Evolutionary conservation across 768 basidiomycete species (phyloP).

Genomic region (Russula dissimulans): DNA sequence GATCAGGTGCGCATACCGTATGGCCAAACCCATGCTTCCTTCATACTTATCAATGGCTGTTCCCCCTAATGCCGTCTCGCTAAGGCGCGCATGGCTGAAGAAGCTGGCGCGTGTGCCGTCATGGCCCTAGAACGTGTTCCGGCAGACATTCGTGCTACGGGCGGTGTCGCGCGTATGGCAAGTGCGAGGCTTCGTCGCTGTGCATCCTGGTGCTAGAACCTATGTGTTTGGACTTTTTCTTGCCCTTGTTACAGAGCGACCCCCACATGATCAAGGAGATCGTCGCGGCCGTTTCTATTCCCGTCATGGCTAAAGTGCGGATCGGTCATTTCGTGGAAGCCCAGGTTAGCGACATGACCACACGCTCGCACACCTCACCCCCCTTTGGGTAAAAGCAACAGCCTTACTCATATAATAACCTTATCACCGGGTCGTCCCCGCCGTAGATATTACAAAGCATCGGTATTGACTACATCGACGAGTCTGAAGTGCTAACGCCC

Average conservation of each 20-base stretch:
- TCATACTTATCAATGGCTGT: constrained; percentile 21
- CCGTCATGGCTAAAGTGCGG: constrained; percentile 93
- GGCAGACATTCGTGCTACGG: constrained; percentile 84
- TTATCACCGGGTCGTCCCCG: neutral
- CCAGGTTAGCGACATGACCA: constrained; percentile 40
- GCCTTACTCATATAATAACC: neutral
- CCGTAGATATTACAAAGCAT: constrained; percentile 81
- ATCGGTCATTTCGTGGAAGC: constrained; percentile 99
- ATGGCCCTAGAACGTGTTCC: constrained; percentile 96
- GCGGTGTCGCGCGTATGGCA: constrained; percentile 96
- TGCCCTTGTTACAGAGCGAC: constrained; percentile 54
- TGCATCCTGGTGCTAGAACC: neutral
- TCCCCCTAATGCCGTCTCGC: constrained; percentile 5
- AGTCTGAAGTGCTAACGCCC: constrained; percentile 89
- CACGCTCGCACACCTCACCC: neutral
- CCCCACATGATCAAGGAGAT: constrained; percentile 96
- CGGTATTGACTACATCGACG: constrained; percentile 95
- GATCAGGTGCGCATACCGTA: constrained; percentile 39
- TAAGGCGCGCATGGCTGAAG: constrained; percentile 92
- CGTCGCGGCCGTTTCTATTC: constrained; percentile 89
- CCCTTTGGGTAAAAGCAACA: neutral
- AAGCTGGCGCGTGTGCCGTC: constrained; percentile 95
- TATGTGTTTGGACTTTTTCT: neutral
- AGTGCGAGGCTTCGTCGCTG: constrained; percentile 21
- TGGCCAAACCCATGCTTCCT: neutral